phyloP scores from a whole-genome alignment of 805 yeast species.

The Ogataea nakhonphanomensis region DNA sequence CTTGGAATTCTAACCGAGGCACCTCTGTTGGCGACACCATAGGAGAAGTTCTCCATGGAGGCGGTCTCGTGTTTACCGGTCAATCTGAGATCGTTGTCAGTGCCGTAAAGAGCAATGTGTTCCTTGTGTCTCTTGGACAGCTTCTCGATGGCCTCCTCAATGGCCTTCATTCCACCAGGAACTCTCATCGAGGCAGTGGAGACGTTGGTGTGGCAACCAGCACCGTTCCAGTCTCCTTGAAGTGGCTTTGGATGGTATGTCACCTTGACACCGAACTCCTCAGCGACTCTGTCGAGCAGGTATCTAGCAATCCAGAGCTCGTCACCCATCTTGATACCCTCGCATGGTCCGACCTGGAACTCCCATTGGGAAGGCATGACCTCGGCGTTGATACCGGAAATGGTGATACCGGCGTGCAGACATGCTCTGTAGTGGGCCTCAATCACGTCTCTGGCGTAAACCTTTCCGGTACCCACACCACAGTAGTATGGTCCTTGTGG shows the following conservation, averaged over 20 bases:
- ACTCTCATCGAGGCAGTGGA: conserved; percentile 88
- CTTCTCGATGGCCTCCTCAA: conserved; percentile 89
- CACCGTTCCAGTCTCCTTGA: conserved; percentile 99
- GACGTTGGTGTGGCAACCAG: conserved; percentile 99
- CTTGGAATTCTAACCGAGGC: conserved; percentile 98
- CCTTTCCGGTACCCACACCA: conserved; percentile 99
- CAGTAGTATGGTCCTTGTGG: conserved; percentile 99
- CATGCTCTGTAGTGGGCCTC: conserved; percentile 99
- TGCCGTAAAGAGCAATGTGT: conserved; percentile 92
- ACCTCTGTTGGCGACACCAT: conserved; percentile 99
- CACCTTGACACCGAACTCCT: conserved; percentile 97
- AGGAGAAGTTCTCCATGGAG: conserved; percentile 81
- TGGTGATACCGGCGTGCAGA: conserved; percentile 83
- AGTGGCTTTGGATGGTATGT: conserved; percentile 99
- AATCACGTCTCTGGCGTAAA: conserved; percentile 94
- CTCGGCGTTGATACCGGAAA: conserved; percentile 98
- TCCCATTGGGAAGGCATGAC: conserved; percentile 99
- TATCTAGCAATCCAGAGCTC: conserved; percentile 96
- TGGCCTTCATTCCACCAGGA: conserved; percentile 94
- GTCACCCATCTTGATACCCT: conserved; percentile 95
- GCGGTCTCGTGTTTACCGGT: conserved; percentile 99
- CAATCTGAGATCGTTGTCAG: conserved; percentile 91
- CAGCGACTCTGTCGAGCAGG: conserved; percentile 90
- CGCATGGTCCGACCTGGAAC: conserved; percentile 99
- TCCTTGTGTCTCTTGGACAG: conserved; percentile 94